Conservation (phyloP, 2,329 filamentous ascomycete genomes). For the Pseudophaeomoniella oleicola region DNA sequence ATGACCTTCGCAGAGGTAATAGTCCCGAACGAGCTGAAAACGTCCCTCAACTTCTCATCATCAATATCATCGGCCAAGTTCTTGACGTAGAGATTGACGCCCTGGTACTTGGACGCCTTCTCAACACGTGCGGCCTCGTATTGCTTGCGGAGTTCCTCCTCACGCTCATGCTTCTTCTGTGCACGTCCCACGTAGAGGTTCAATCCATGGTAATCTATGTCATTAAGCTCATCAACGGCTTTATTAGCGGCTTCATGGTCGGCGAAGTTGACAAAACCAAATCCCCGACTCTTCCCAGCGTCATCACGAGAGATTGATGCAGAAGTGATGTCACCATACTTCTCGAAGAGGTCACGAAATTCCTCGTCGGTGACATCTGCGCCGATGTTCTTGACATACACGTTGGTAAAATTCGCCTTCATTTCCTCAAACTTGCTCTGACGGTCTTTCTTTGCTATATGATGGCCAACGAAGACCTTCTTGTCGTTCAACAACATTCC, state of each 20-base stretch:
- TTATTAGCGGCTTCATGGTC: conserved; percentile 74
- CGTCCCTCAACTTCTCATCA: conserved; percentile 89
- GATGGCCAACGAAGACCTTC: conserved; percentile 98
- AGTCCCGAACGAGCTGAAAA: conserved; percentile 81
- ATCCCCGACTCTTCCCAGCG: conserved; percentile 78
- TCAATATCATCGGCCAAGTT: conserved; percentile 95
- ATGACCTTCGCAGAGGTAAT: conserved; percentile 99
- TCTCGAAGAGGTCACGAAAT: conserved; percentile 86
- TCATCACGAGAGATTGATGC: conserved; percentile 88
- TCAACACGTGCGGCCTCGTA: conserved; percentile 95
- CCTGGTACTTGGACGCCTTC: conserved; percentile 98
- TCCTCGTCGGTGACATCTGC: conserved; percentile 77
- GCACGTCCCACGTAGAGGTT: conserved; percentile 96
- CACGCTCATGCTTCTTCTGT: conserved; percentile 99
- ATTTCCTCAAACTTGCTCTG: conserved; percentile 99
- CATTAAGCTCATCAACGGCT: conserved; percentile 85
- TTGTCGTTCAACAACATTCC: conserved; percentile 99
- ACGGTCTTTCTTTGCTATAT: conserved; percentile 99
- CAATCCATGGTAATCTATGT: conserved; percentile 82
- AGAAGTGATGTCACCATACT: conserved; percentile 87
- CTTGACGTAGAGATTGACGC: conserved; percentile 99
- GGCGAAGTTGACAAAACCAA: conserved; percentile 92
- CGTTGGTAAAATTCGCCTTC: conserved; percentile 99
- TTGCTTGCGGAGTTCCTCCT: conserved; percentile 97
- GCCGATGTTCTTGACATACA: conserved; percentile 98